phyloP scores from a whole-genome alignment of 1,284 basidiomycete species.

The Filobasidium uniguttulatum region DNA sequence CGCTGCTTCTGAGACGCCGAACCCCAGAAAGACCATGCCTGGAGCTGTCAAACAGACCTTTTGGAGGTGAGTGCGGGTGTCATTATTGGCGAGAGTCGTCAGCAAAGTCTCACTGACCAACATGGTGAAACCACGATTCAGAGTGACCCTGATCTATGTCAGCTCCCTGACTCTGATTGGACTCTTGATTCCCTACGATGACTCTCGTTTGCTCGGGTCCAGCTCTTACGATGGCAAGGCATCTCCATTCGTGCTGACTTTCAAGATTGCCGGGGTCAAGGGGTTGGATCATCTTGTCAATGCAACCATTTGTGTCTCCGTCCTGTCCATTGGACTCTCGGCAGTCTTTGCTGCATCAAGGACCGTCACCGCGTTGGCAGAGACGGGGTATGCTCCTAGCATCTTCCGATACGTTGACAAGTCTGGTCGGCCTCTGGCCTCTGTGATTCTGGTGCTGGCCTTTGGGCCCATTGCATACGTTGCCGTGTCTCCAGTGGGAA shows the following conservation, averaged over 20 bases:
- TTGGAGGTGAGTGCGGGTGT: too few species aligned
- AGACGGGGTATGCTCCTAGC: conserved; percentile 39
- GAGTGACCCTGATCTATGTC: conserved; percentile 43
- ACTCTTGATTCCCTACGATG: conserved; percentile 35
- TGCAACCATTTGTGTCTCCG: conserved; percentile 38
- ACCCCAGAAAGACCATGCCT: conserved; percentile 40
- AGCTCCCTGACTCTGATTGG: conserved; percentile 41
- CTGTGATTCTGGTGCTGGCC: conserved; percentile 31
- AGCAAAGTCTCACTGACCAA: too few species aligned
- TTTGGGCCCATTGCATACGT: conserved; percentile 37
- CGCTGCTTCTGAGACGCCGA: conserved; percentile 54
- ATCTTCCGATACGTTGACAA: conserved; percentile 41
- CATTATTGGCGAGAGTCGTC: too few species aligned
- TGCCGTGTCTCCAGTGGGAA: conserved; percentile 21
- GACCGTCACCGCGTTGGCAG: conserved; percentile 29
- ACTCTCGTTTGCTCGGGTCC: conserved; percentile 30
- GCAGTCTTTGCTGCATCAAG: conserved; percentile 34
- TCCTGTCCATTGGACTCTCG: conserved; percentile 32
- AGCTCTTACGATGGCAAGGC: conserved; percentile 32
- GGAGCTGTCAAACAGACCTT: conserved; percentile 39
- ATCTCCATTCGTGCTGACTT: conserved; percentile 42
- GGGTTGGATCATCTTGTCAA: conserved; percentile 41
- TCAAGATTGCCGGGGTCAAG: conserved; percentile 34
- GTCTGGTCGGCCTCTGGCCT: conserved; percentile 39
- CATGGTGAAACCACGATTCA: too few species aligned